Base-by-base conservation (phyloP, 805 yeast genomes). In the Tetrapisispora namnaoensis region DNA sequence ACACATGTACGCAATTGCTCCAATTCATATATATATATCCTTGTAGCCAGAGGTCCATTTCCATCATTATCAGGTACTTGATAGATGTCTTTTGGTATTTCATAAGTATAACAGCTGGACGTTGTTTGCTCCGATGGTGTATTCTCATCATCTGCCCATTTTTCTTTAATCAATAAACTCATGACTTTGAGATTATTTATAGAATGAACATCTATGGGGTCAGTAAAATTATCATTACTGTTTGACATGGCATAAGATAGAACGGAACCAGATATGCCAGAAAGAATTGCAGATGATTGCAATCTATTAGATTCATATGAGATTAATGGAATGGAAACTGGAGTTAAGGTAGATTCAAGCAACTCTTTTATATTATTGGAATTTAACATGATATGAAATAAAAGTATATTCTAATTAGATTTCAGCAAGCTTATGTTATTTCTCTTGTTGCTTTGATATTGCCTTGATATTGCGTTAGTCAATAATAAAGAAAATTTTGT, bases 1-100 rank as follows among this genome's bases (percentile, higher is more conserved):
- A 63, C 56, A 34, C 60, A 58, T 10, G 63, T 59, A 51, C 62
- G 69, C 27, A 61, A 46, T 34, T 62, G 61, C 51, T 63, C 69
- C 21, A 65, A 54, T 51, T 62, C 67, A 44, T 63, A 63, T 2
- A 59, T 62, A 51, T 61, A 62, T 35, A 65, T 58, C 24, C 54
- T 53, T 40, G 65, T 60, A 1, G 50, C 39, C 10, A 45, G 49
- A 1, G 44, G 45, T 18, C 45, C 47, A 6, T 47, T 37, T 22
- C 42, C 37, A n/a, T 44, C 18, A 14, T 7, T 9, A n/a, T 46
- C 6, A 18, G 18, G 2, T 11, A 4, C 36, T 42, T 36, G 10
- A 14, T 24, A 30, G n/a, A 17, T 18, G 9, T 36, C 45, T 21
- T 20, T 34, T 24, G 48, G 42, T 4, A 55, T 35, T 4, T 51